phyloP scores from a whole-genome alignment of 1,284 basidiomycete genomes.

The Inonotus obliquus region DNA sequence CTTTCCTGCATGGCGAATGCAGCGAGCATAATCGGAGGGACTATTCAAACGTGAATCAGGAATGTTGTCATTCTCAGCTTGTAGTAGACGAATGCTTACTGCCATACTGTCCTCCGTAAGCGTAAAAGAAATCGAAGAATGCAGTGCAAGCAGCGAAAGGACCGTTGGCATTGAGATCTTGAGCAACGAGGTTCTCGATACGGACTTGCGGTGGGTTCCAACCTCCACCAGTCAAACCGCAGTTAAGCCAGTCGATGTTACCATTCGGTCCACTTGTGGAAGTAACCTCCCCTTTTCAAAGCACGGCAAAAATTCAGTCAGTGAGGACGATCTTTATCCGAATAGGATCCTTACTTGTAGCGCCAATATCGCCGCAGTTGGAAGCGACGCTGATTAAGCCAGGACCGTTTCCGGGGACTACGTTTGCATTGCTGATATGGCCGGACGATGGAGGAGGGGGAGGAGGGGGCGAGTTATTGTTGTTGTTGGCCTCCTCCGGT shows the following conservation, averaged over 20 bases:
- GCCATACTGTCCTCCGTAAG: conserved; percentile 50
- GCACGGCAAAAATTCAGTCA: background rate
- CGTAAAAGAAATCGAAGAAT: conserved; percentile 57
- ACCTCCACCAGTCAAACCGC: conserved; percentile 56
- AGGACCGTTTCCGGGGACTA: background rate
- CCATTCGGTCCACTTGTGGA: conserved; percentile 67
- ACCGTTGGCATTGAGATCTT: conserved; percentile 46
- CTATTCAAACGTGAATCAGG: conserved; percentile 20
- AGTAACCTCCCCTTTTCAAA: conserved; percentile 44
- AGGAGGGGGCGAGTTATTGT: background rate
- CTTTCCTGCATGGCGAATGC: conserved; percentile 84
- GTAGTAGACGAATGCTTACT: conserved; percentile 32
- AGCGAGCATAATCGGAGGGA: conserved; percentile 73
- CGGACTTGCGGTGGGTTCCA: conserved; percentile 62
- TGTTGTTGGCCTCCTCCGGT: background rate
- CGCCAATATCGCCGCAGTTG: conserved; percentile 39
- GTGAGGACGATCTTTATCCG: background rate
- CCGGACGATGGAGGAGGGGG: background rate
- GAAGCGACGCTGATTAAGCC: conserved; percentile 23
- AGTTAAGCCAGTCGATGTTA: conserved; percentile 72
- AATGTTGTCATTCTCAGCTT: background rate
- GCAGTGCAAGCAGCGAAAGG: conserved; percentile 60
- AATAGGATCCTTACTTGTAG: conserved; percentile 37
- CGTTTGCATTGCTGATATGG: conserved; percentile 2
- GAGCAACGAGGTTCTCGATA: conserved; percentile 48